Evolutionary conservation across 495 filamentous ascomycete genomes (phyloP), one percentile per base, ranked within the genome.

Genomic region (Xylaria flabelliformis): DNA sequence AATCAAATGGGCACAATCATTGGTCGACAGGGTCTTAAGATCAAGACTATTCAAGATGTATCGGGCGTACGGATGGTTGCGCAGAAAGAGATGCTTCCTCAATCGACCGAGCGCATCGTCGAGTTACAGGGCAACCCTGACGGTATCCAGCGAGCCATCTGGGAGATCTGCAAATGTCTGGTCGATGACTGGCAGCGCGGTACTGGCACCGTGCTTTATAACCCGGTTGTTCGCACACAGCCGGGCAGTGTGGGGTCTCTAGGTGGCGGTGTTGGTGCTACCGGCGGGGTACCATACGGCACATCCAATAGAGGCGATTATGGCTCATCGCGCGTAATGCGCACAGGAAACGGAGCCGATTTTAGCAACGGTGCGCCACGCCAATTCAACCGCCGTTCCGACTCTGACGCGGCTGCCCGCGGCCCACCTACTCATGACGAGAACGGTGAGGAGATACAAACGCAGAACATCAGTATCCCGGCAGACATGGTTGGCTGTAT

Each of bases 1-100:
- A 98, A 98, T 80, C 97, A 99, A 82, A 99, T 99, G 96, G 96
- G 96, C 67, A 98, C 96, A 73, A 97, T 99, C 82, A 99, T 99
- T 76, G 96, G 96, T 73, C 91, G 94, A 65, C 92, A 94, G 84
- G 96, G 96, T 56, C 87, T 97, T 72, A 98, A 98, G 86, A 99
- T 99, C 86, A 99, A 99, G 88, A 92, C 97, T 81, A 99, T 99
- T 76, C 96, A 99, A 81, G 97, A 99, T 83, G 90, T 91, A 13
- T 98, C 97, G 3, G 94, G 95, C 73, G 95, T 98, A 69, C 93
- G 96, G 75, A 98, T 99, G 96, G 94, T 98, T 42, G 96, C 96
- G 62, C 95, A 98, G 81, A 99, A 99, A 84, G 96, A 99, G 78
- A 98, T 99, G 96, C 91, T 98, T 42, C 96, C 96, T 34, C 96